phyloP scores from a whole-genome alignment of 2,329 filamentous ascomycete genomes.

The Incumbomyces lentus region DNA sequence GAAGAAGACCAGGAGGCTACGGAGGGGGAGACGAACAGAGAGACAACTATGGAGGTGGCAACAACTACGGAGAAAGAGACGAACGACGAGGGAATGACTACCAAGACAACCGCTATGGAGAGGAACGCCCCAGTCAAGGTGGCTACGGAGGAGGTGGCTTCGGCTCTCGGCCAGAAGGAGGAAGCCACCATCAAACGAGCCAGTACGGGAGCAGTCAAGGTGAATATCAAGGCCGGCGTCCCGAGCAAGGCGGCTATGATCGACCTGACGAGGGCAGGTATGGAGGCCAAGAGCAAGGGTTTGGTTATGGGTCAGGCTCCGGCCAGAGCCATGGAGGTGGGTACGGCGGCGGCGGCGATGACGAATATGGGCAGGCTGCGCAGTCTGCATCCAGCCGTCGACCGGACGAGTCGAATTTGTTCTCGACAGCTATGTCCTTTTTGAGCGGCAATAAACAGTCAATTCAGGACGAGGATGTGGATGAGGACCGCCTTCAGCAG shows the following conservation, averaged over 20 bases:
- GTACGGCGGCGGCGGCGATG: slow-evolving; percentile 24
- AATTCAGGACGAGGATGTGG: slow-evolving; percentile 37
- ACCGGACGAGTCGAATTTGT: slow-evolving; percentile 41
- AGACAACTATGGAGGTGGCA: neutral
- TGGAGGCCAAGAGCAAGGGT: slow-evolving; percentile 9
- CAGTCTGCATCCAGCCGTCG: slow-evolving; percentile 38
- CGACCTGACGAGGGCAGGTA: slow-evolving; percentile 7
- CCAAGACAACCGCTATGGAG: slow-evolving; percentile 5
- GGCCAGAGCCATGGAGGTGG: slow-evolving; percentile 12
- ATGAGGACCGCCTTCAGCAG: slow-evolving; percentile 49
- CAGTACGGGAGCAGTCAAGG: slow-evolving; percentile 14
- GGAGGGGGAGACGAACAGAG: slow-evolving; percentile 4
- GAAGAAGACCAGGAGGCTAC: slow-evolving; percentile 3
- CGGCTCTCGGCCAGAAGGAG: slow-evolving; percentile 7
- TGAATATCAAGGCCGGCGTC: slow-evolving; percentile 8
- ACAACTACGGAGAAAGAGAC: neutral
- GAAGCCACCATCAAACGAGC: slow-evolving; percentile 9
- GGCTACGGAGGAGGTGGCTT: slow-evolving; percentile 8
- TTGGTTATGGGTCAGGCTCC: slow-evolving; percentile 12
- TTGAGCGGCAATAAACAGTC: slow-evolving; percentile 44
- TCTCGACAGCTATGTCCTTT: slow-evolving; percentile 46
- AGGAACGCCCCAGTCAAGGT: slow-evolving; percentile 5
- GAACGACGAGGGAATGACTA: neutral
- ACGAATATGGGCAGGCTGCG: slow-evolving; percentile 45
- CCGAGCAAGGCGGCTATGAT: slow-evolving; percentile 3